These are phyloP conservation scores for Schizosaccharomyces osmophilus DNA, from an alignment of 805 yeast genomes.

Conservation along the genomic window DNA sequence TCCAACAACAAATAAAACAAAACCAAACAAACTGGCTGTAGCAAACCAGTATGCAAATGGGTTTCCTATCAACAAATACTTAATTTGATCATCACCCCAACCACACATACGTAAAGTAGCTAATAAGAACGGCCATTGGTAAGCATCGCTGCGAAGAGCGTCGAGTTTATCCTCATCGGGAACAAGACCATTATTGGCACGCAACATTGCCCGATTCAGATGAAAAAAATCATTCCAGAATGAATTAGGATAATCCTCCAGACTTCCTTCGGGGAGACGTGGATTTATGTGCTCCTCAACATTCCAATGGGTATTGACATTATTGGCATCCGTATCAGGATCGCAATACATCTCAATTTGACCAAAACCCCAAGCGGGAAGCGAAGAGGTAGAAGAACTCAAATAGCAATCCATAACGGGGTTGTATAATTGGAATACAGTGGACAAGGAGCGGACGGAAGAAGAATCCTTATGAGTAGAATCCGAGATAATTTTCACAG, in stretches of 20 bases:
- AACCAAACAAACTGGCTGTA: slow-evolving; percentile 22
- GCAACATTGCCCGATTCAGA: slow-evolving; percentile 59
- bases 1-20: slow-evolving; percentile 17
- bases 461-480: slow-evolving; percentile 25
- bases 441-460: slow-evolving; percentile 52
- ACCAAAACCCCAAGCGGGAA: slow-evolving; percentile 94
- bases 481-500: slow-evolving; percentile 48
- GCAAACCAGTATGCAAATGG: slow-evolving; percentile 43
- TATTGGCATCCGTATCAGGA: slow-evolving; percentile 22
- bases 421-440: slow-evolving; percentile 56
- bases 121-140: slow-evolving; percentile 60
- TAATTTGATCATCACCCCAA: slow-evolving; percentile 32
- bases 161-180: slow-evolving; percentile 54
- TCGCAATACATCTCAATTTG: slow-evolving; percentile 86
- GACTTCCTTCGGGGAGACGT: slow-evolving; percentile 18
- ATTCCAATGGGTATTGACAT: slow-evolving; percentile 61
- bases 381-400: slow-evolving; percentile 52
- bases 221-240: slow-evolving; percentile 48
- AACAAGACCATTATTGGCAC: slow-evolving; percentile 56
- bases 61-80: slow-evolving; percentile 44
- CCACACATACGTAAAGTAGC: slow-evolving; percentile 56
- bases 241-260: slow-evolving; percentile 23
- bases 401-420: slow-evolving; percentile 54
- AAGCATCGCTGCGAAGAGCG: slow-evolving; percentile 46
- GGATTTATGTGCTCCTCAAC: slow-evolving; percentile 42